Evolutionary conservation across 345 rosid genomes (phyloP), one percentile per base, ranked within the genome.

Genomic region (Erodium maritimum): DNA sequence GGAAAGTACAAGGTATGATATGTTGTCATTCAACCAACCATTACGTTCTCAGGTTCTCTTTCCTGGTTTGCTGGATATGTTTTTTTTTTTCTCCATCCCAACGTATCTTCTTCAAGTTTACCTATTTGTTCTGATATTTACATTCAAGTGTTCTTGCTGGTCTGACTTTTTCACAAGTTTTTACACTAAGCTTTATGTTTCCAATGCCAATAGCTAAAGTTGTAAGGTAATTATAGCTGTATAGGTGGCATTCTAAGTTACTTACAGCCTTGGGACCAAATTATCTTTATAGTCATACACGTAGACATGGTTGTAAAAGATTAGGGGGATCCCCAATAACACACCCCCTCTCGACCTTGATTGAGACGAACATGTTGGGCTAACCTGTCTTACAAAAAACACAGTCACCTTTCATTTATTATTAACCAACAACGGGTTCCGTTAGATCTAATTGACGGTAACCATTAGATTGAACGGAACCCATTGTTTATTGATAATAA

Each of bases 1-100:
- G 98, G 96, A 59, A 91, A 91, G 71, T 91, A 91, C 70, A 84
- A 84, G 96, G 98, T 91, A 83, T 20, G 12, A 5, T 42, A 14
- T 42, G 14, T 14, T 42, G 17, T 42, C 48, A 12, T 29, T 29
- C 5, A 42, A 42, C 48, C 17, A 42, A 9, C 16, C 2, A 42
- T 42, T 29, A 29, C 37, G 9, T 29, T 42, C 14, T 42, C 48
- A 42, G 48, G 48, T 42, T 42, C 48, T 42, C 48, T 7, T 42
- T 7, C 14, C 2, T 13, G 48, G 17, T 14, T 7, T 42, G 48
- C 48, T 42, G 12, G 3, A 9, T 11, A 42, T 42, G 48, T 9
- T 42, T 42, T 42, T 16, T 11, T 42, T 14, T 42, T 29, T 42
- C 14, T 42, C 48, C 48, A 7, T 11, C 9, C 37, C 37, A 29